A percentile compares a stretch with the other conserved stretches of the same genome.
These are phyloP conservation scores for Trebouxia sp. DNA, from an alignment of 139 green algal genomes.

Conservation along the genomic window DNA sequence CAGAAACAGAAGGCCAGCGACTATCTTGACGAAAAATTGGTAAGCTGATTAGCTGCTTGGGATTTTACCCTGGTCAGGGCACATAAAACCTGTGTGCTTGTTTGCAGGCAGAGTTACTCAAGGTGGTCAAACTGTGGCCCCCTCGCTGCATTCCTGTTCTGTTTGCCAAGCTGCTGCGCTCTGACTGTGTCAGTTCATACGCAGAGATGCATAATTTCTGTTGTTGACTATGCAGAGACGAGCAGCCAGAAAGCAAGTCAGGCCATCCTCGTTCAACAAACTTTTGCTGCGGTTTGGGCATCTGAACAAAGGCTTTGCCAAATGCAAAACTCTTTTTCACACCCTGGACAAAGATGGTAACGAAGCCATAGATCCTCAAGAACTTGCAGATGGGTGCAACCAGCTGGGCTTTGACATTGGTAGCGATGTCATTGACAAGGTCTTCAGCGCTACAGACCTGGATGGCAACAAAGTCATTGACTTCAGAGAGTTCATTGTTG, in stretches of 20 bases:
- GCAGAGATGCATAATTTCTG: not conserved
- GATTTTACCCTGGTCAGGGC: no score
- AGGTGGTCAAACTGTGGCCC: no score
- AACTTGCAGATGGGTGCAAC: slow-evolving; percentile 2
- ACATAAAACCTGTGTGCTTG: not conserved
- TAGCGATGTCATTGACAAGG: slow-evolving; percentile 28
- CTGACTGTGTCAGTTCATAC: not conserved
- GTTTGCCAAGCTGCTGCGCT: not conserved
- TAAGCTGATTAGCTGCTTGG: not conserved
- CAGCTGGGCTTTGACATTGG: slow-evolving; percentile 27
- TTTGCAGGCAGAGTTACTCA: not conserved
- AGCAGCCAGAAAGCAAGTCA: not conserved
- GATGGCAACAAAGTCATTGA: slow-evolving; percentile 38
- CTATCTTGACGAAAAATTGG: slow-evolving; percentile 7
- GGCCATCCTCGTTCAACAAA: slow-evolving; percentile 15
- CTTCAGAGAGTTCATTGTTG: slow-evolving; percentile 47
- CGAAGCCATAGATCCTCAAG: slow-evolving; percentile 24
- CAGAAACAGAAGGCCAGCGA: not conserved
- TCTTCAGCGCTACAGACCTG: slow-evolving; percentile 43
- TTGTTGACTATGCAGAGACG: slow-evolving; percentile 10
- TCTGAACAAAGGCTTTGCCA: slow-evolving; percentile 27
- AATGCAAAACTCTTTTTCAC: slow-evolving; percentile 23
- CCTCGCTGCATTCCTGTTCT: no score
- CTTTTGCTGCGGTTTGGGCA: slow-evolving; percentile 32
- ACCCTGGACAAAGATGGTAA: slow-evolving; percentile 26